A percentile compares a stretch with the other conserved stretches of the same genome.
These are phyloP conservation scores for Hypoxylon sp. DNA, from an alignment of 2,329 filamentous ascomycete species.

Conservation along the genomic window DNA sequence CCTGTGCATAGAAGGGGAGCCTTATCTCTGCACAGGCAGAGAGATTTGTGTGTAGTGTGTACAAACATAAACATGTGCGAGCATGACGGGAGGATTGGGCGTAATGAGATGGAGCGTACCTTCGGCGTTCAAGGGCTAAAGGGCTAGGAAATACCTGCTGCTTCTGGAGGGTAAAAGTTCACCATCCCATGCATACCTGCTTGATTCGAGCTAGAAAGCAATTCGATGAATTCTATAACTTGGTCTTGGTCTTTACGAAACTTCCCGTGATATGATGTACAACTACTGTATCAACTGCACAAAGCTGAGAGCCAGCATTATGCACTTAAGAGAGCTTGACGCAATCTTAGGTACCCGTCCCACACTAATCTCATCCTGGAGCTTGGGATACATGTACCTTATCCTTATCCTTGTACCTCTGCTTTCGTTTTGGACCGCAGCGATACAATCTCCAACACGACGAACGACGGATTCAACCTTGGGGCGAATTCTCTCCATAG, in stretches of 20 bases:
- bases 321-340: constrained; percentile 10
- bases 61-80: neutral
- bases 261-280: neutral
- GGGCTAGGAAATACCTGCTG: constrained; percentile 33
- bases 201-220: neutral
- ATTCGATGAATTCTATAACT: neutral
- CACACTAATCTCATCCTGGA: constrained; percentile 30
- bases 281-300: too few relatives aligned
- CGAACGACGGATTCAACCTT: too few relatives aligned
- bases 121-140: constrained; percentile 19
- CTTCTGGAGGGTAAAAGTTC: constrained; percentile 21
- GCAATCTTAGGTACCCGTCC: constrained; percentile 1
- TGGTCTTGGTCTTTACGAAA: too few relatives aligned
- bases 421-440: too few relatives aligned
- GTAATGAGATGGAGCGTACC: neutral
- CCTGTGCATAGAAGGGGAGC: constrained; percentile 30
- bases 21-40: constrained; percentile 8
- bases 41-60: neutral
- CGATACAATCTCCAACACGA: too few relatives aligned
- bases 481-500: too few relatives aligned
- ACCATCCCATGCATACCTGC: constrained; percentile 5
- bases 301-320: neutral
- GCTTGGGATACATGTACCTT: constrained; percentile 6
- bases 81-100: neutral
- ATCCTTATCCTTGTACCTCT: too few relatives aligned